These are phyloP conservation scores for Macaranga tanarius DNA, from an alignment of 441 rosid species.

Conservation along the genomic window DNA sequence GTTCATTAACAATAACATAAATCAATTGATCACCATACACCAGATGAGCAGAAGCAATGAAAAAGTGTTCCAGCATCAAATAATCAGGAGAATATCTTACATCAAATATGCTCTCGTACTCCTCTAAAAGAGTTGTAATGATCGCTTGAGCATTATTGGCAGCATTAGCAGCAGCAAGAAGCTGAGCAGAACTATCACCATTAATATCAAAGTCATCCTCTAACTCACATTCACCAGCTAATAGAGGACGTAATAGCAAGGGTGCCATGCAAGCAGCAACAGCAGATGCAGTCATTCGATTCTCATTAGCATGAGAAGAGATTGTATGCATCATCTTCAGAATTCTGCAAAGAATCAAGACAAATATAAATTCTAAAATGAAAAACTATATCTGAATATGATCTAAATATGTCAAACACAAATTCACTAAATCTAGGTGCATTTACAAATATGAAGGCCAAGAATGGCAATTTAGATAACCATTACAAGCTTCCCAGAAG, in stretches of 20 bases:
- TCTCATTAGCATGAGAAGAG: constrained; percentile 81
- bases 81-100: constrained; percentile 50
- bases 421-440: constrained; percentile 15
- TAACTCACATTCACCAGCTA: constrained; percentile 97
- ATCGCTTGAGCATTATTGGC: constrained; percentile 97
- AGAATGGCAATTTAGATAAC: not conserved
- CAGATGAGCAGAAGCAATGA: constrained; percentile 20
- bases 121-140: constrained; percentile 83
- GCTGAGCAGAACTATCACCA: constrained; percentile 95
- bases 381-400: constrained; percentile 12
- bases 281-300: constrained; percentile 95
- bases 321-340: constrained; percentile 90
- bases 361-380: constrained; percentile 23
- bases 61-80: constrained; percentile 2
- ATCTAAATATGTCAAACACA: constrained; percentile 19
- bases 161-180: constrained; percentile 99
- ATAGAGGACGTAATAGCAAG: constrained; percentile 83
- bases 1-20: not conserved
- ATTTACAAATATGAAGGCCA: not conserved
- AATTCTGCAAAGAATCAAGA: constrained; percentile 54
- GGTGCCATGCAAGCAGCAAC: constrained; percentile 99
- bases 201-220: constrained; percentile 83
- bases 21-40: not conserved
- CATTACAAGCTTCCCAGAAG: not conserved
- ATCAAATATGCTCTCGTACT: constrained; percentile 81